These are phyloP conservation scores for Boeremia exigua DNA, from an alignment of 2,329 filamentous ascomycete genomes.

Conservation along the genomic window DNA sequence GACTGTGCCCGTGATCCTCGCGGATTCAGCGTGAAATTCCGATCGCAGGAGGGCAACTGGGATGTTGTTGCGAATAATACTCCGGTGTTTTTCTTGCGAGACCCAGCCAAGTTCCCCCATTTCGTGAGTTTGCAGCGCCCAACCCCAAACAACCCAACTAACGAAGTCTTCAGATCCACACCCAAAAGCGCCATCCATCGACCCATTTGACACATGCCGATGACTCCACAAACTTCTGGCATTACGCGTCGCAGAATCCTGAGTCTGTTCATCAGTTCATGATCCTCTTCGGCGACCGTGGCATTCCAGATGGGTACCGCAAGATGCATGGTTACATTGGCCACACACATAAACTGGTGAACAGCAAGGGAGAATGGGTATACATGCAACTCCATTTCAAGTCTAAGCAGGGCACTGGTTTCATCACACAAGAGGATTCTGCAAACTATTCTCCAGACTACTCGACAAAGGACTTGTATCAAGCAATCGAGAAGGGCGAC, in stretches of 20 bases:
- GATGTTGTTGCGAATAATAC: constrained; percentile 77
- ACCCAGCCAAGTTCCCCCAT: constrained; percentile 67
- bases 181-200: constrained; percentile 75
- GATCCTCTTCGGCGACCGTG: constrained; percentile 61
- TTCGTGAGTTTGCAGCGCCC: constrained; percentile 1
- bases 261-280: constrained; percentile 62
- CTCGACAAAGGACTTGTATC: constrained; percentile 60
- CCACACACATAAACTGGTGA: constrained; percentile 61
- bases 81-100: constrained; percentile 76
- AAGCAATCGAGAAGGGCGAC: constrained; percentile 60
- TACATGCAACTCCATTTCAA: constrained; percentile 62
- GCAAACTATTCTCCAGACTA: constrained; percentile 59
- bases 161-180: constrained; percentile 67
- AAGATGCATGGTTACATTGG: constrained; percentile 63
- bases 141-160: constrained; percentile 14
- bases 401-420: constrained; percentile 59
- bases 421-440: constrained; percentile 60
- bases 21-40: constrained; percentile 76
- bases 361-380: constrained; percentile 61
- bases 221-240: constrained; percentile 72
- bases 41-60: constrained; percentile 76
- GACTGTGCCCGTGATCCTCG: constrained; percentile 75
- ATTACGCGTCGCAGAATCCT: constrained; percentile 61
- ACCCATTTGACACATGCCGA: constrained; percentile 72
- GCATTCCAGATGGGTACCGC: constrained; percentile 61